Conservation (phyloP, 306 rosid species). For the Heteromeles arbutifolia region DNA sequence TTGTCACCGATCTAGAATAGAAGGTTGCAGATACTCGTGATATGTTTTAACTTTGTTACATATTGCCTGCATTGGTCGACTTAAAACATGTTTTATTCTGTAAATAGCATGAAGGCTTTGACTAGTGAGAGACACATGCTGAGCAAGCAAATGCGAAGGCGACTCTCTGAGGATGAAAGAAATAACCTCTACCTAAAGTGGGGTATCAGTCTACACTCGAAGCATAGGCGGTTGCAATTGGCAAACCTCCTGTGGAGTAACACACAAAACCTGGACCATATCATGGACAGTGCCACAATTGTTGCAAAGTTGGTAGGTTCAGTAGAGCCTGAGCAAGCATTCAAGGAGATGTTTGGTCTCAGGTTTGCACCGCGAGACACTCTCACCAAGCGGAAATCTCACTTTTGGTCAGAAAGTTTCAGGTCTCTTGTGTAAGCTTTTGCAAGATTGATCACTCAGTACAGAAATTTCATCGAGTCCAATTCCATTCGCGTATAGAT, state of each 20-base stretch:
- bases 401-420: constrained; percentile 41
- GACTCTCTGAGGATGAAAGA: constrained; percentile 52
- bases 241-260: constrained; percentile 58
- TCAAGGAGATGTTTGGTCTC: constrained; percentile 98
- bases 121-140: constrained; percentile 76
- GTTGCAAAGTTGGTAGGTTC: constrained; percentile 74
- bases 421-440: constrained; percentile 42
- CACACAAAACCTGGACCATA: constrained; percentile 50
- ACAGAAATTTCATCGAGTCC: constrained; percentile 14
- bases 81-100: not conserved
- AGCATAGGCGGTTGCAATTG: constrained; percentile 62
- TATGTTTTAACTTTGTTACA: not conserved
- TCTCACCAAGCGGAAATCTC: constrained; percentile 26
- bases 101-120: constrained; percentile 47
- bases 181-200: constrained; percentile 59
- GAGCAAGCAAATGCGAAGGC: constrained; percentile 65
- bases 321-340: constrained; percentile 72
- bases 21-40: not conserved
- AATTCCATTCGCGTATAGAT: constrained; percentile 18
- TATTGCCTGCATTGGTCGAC: not conserved
- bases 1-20: not conserved
- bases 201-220: constrained; percentile 59
- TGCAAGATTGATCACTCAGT: not conserved
- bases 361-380: constrained; percentile 70
- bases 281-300: constrained; percentile 63